Evolutionary conservation across 164 flowering plant genomes (phyloP), one percentile per base, ranked within the genome.

Genomic region (Chimonanthus praecox): DNA sequence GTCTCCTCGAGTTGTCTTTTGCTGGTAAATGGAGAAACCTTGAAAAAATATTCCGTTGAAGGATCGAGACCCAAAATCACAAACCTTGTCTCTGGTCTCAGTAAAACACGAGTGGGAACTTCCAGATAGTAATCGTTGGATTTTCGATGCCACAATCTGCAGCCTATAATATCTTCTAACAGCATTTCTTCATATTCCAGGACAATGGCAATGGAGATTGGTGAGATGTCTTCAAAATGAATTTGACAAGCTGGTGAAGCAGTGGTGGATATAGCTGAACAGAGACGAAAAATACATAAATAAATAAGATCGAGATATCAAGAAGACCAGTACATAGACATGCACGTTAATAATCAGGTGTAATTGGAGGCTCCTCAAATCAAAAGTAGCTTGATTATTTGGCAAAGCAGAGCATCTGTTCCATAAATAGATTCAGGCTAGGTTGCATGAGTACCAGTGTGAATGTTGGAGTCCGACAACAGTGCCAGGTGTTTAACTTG

Each of bases 71-170:
- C 77, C 5, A 74, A 48, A 16, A 90, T 67, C 72, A 70, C 58
- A 74, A 87, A 82, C 70, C 83, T 79, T 47, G 76, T 87, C 67
- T 82, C 81, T 5, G 87, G 84, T 71, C 71, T 80, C 58, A 79
- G 60, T 11, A 84, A 81, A 73, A 81, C 76, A 73, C 71, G 84
- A 63, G 87, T 80, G 5, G 94, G 86, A 47, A 86, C 72, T 9
- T 82, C 83, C 0, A 82, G 85, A 78, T 86, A 87, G 44, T 81
- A 78, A 60, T 20, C 58, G 11, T 74, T 64, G 54, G 84, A 77
- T 70, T 71, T 79, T 6, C 86, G 82, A 75, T 88, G 84, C 94
- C 94, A 88, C 20, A 89, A 49, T 71, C 80, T 78, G 64, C 85
- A 85, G 54, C 86, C 88, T 48, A 82, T 45, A 33, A 83, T 73